These are phyloP conservation scores for Apiotrichum gracile DNA, from an alignment of 1,284 basidiomycete species.

Conservation along the genomic window DNA sequence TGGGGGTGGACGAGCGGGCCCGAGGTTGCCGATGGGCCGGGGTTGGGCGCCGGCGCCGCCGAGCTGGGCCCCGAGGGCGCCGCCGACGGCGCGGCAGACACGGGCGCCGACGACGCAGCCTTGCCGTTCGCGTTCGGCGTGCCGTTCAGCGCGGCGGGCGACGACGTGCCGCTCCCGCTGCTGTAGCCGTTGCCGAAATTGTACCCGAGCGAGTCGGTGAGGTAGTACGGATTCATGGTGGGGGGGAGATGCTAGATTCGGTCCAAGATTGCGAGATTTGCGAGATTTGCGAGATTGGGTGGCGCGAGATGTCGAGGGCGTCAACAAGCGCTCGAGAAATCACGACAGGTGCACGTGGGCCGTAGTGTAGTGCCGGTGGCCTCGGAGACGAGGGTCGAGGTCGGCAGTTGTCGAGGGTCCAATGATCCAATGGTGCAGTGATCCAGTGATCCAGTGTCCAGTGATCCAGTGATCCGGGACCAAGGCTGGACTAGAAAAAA, in stretches of 20 bases:
- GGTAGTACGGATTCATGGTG: constrained; percentile 20
- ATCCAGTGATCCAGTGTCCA: too few relatives aligned
- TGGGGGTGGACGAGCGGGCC: constrained; percentile 37
- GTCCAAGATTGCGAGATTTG: too few relatives aligned
- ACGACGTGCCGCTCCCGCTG: constrained; percentile 50
- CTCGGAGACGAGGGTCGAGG: too few relatives aligned
- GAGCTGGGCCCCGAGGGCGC: neutral
- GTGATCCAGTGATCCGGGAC: too few relatives aligned
- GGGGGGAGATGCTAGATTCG: neutral
- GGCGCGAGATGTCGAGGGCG: neutral
- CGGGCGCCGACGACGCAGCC: neutral
- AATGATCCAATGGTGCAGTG: too few relatives aligned
- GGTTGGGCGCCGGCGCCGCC: neutral
- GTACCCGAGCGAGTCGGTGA: constrained; percentile 8
- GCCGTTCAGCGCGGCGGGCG: constrained; percentile 58
- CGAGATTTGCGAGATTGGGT: too few relatives aligned
- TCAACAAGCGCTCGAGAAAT: too few relatives aligned
- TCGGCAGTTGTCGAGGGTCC: too few relatives aligned
- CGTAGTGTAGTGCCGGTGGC: too few relatives aligned
- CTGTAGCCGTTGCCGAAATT: constrained; percentile 13
- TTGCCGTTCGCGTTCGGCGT: neutral
- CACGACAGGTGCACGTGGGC: too few relatives aligned
- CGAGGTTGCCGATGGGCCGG: neutral
- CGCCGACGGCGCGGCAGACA: neutral
- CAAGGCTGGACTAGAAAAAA: too few relatives aligned